Percentiles rank a stretch among this genome's conserved stretches.
Conservation (phyloP, 2,329 filamentous ascomycete species). For the Sporothrix curviconia region DNA sequence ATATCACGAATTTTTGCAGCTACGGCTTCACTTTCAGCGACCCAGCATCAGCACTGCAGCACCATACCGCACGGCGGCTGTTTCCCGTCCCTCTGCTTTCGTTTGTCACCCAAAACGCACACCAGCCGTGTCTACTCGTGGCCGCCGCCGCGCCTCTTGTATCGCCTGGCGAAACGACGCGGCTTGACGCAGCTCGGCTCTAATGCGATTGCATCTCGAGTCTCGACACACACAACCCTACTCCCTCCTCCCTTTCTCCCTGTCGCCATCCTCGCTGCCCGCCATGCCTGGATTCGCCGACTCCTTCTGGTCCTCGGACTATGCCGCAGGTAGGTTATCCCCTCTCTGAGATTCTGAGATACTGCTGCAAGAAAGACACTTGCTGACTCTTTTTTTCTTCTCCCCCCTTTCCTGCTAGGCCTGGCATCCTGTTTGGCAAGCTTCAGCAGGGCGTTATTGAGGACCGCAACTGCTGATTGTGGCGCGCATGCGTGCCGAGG, state of each 20-base stretch:
- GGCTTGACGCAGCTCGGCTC: not conserved
- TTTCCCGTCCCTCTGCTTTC: not conserved
- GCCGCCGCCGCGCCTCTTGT: not conserved
- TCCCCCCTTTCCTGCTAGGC: constrained; percentile 38
- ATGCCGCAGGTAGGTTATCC: constrained; percentile 87
- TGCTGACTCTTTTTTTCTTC: not conserved
- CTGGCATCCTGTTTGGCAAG: constrained; percentile 90
- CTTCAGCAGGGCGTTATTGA: constrained; percentile 93
- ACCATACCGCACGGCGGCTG: not conserved
- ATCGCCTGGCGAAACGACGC: not conserved
- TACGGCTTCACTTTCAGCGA: not conserved
- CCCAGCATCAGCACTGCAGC: not conserved
- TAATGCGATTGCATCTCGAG: not conserved
- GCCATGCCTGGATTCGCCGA: constrained; percentile 85
- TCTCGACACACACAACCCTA: not conserved
- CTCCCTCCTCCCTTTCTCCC: not conserved
- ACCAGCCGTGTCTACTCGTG: not conserved
- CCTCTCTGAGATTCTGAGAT: too few relatives aligned
- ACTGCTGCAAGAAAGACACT: too few relatives aligned
- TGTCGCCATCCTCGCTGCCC: constrained; percentile 15
- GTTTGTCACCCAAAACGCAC: not conserved
- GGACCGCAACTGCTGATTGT: constrained; percentile 87
- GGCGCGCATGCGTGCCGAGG: constrained; percentile 89
- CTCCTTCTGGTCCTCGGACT: constrained; percentile 97
- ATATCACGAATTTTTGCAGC: not conserved